phyloP scores from a whole-genome alignment of 2,329 filamentous ascomycete genomes.

The Fusarium sp. region DNA sequence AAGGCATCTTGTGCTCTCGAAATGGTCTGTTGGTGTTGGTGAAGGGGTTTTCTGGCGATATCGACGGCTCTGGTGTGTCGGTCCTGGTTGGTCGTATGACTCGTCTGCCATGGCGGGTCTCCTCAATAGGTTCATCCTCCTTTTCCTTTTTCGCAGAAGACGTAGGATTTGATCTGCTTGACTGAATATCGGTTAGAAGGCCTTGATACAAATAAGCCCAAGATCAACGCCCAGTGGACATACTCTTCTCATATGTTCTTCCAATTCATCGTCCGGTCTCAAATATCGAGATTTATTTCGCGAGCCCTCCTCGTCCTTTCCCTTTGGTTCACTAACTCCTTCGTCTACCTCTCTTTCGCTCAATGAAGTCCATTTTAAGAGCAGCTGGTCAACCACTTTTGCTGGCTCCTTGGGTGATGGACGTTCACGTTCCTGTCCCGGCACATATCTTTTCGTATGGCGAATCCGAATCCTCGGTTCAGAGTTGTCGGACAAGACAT shows the following conservation, averaged over 20 bases:
- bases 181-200: neutral
- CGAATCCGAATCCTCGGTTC: neutral
- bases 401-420: constrained; percentile 5
- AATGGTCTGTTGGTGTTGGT: neutral
- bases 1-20: neutral
- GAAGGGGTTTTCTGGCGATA: neutral
- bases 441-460: neutral
- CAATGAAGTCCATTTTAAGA: constrained; percentile 28
- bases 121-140: neutral
- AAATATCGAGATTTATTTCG: neutral
- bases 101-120: constrained; percentile 1
- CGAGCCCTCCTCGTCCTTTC: neutral
- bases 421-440: neutral
- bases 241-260: neutral
- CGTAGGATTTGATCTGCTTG: neutral
- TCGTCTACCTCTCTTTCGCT: constrained; percentile 26
- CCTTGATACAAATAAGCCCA: neutral
- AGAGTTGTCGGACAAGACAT: neutral
- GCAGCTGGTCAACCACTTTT: constrained; percentile 19
- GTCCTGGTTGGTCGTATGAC: constrained; percentile 10
- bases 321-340: neutral
- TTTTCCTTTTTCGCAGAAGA: neutral
- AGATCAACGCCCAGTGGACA: neutral
- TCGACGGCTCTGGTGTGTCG: neutral
- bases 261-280: neutral